Base-by-base conservation (phyloP, 2,329 filamentous ascomycete species). In the Niveomyces coronatus region DNA sequence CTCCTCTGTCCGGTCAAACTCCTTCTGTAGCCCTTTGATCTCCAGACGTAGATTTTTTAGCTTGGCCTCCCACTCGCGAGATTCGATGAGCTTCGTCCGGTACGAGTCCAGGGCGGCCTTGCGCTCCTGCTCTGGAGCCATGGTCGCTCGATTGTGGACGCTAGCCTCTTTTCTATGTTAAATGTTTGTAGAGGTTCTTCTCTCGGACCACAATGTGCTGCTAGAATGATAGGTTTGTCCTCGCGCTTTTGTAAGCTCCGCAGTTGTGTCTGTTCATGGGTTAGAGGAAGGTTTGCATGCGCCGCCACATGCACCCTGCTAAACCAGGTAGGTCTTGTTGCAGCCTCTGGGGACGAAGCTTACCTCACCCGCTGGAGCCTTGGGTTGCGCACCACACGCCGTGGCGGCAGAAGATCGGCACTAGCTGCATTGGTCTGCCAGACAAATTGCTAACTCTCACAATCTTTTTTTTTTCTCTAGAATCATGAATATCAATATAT, bases 1-100 rank as follows among this genome's bases (percentile, higher is more conserved):
- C 49, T 98, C 93, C 61, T 98, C 91, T 38, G 91, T 96, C 50
- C 89, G 79, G 61, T 98, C 89, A 56, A 88, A 98, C 53, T 96
- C 88, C 57, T 84, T 87, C 60, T 94, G 86, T 39, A 96, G 66
- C 43, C 83, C 86, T 69, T 96, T 98, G 63, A 98, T 95, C 51
- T 95, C 91, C 64, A 94, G 70, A 46, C 91, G 85, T 53, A 98
- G 69, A 37, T 82, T 77, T 70, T 96, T 98, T 45, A 98, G 76
- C 73, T 96, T 98, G 37, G 89, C 82, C 64, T 98, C 93, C 87
- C 87, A 96, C 73, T 98, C 91, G 64, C 93, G 79, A 52, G 93
- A 94, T 64, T 98, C 89, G 55, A 95, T 74, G 53, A 89, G 74
- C 68, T 85, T 87, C 45, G 71, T 66, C 60, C 85, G 85, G 70